phyloP scores from a whole-genome alignment of 2,329 filamentous ascomycete species.

The Cladosporium oxysporum region DNA sequence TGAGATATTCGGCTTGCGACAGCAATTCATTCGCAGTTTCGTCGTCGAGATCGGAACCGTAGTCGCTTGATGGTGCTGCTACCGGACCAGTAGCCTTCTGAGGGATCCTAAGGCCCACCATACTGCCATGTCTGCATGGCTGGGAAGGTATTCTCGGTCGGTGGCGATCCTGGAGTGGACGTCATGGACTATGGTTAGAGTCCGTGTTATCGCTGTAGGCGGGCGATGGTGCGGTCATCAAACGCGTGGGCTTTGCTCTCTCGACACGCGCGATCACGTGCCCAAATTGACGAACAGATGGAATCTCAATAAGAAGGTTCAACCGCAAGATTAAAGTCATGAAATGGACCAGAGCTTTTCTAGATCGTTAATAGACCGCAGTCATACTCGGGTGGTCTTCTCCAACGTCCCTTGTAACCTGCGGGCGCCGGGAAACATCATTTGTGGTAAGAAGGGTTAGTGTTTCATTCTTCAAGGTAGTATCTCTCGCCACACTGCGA shows the following conservation, averaged over 20 bases:
- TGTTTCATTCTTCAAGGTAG: too few species aligned
- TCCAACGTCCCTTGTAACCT: too few species aligned
- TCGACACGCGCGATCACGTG: neutral
- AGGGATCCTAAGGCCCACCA: conserved; percentile 12
- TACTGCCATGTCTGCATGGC: conserved; percentile 18
- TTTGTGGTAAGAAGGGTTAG: conserved; percentile 3
- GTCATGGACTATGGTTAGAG: conserved; percentile 3
- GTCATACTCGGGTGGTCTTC: neutral
- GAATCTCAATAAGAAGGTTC: neutral
- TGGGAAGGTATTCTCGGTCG: neutral
- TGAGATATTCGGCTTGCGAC: conserved; percentile 41
- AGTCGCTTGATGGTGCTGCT: conserved; percentile 52
- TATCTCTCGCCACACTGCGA: neutral
- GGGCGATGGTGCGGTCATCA: conserved; percentile 12
- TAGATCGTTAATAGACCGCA: neutral
- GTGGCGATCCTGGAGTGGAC: neutral
- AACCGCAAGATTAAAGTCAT: neutral
- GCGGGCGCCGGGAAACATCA: neutral
- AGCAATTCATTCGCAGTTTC: conserved; percentile 55
- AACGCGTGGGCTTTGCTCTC: neutral
- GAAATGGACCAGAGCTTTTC: neutral
- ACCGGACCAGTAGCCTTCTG: conserved; percentile 7
- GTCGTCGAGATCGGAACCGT: conserved; percentile 66
- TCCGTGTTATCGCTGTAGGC: conserved; percentile 4
- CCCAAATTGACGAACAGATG: neutral